Base-by-base conservation (phyloP, 2,329 filamentous ascomycete genomes). In the Myriosclerotinia curreyana region DNA sequence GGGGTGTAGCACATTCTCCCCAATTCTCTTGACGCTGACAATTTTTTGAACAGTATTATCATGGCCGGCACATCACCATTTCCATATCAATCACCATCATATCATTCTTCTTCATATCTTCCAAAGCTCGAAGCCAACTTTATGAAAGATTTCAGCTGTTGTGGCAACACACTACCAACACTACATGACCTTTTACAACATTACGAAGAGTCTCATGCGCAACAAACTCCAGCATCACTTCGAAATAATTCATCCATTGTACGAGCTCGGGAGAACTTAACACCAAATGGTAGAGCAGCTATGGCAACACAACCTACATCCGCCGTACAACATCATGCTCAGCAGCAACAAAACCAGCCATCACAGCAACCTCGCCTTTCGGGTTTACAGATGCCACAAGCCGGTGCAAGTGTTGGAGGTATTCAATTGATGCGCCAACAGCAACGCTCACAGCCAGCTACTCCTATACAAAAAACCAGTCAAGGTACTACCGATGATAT, bases 31-130 rank as follows among this genome's bases (percentile, higher is more conserved):
- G 54, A 51, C 28, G 66, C 69, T 72, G 62, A 71, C 66, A 58
- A 54, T 65, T 71, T 69, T 71, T 48, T 2, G 31, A 38, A 70
- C 75, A 97, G 92, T 76, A 93, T 97, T 74, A 88, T 96, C 75
- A 97, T 97, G 91, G 87, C 91, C 66, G 93, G 95, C 73, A 97
- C 92, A 22, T 98, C 95, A n/a, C 95, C 95, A 14, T 96, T 94
- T 74, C 82, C 86, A 66, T 85, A 93, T 72, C 89, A 93, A 76
- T 96, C 93, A n/a, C 92, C 95, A 0, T 97, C 94, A 1, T 96
- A 92, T 72, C 94, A 98, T 77, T 98, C 94, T 0, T 96, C 93
- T 8, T 98, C 95, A 34, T 98, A 98, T 75, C 84, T 97, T 1
- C 94, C 93, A 12, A 97, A 96, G 77, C 86, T 97, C 74, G 95